Percentiles rank a stretch among this genome's conserved stretches.
Conservation (phyloP, 139 green algal species). For the Chlorella sp. region DNA sequence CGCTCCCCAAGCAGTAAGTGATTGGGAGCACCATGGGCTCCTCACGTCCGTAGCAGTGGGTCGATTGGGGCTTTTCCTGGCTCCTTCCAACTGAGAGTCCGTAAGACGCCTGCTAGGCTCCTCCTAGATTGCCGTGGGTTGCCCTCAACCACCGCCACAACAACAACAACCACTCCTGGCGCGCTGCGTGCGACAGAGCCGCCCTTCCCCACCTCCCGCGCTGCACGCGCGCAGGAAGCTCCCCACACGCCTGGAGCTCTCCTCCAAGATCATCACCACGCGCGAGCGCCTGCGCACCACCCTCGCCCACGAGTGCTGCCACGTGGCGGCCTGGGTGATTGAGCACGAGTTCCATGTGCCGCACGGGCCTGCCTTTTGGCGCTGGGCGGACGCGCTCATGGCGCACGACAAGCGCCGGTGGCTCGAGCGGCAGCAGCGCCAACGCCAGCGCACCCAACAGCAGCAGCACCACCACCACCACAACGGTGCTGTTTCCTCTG, state of each 20-base stretch:
- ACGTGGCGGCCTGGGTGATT: conserved; percentile 51
- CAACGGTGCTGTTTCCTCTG: too few relatives aligned
- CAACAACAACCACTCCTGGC: too few relatives aligned
- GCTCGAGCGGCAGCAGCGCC: background rate
- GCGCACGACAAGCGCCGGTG: background rate
- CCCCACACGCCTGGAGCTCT: conserved; percentile 41
- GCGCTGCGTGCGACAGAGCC: too few relatives aligned
- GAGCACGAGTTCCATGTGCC: conserved; percentile 31
- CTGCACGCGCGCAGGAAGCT: conserved; percentile 37
- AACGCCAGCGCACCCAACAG: background rate
- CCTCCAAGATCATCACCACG: conserved; percentile 28
- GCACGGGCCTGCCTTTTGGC: conserved; percentile 45
- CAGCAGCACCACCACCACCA: background rate
- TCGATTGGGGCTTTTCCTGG: too few relatives aligned
- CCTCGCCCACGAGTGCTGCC: conserved; percentile 58
- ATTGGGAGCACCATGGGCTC: too few relatives aligned
- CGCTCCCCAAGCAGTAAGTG: background rate
- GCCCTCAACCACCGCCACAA: too few relatives aligned
- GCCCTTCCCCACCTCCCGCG: too few relatives aligned
- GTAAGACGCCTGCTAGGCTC: too few relatives aligned
- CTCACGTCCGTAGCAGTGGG: too few relatives aligned
- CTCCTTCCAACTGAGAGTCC: too few relatives aligned
- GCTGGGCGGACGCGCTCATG: conserved; percentile 22
- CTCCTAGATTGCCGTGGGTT: too few relatives aligned
- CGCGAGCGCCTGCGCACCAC: conserved; percentile 39